Percentiles rank a stretch among this genome's conserved stretches.
Evolutionary conservation across 225 moss, liverwort and hornwort genomes (phyloP).

Genomic region (Asterella californica): DNA sequence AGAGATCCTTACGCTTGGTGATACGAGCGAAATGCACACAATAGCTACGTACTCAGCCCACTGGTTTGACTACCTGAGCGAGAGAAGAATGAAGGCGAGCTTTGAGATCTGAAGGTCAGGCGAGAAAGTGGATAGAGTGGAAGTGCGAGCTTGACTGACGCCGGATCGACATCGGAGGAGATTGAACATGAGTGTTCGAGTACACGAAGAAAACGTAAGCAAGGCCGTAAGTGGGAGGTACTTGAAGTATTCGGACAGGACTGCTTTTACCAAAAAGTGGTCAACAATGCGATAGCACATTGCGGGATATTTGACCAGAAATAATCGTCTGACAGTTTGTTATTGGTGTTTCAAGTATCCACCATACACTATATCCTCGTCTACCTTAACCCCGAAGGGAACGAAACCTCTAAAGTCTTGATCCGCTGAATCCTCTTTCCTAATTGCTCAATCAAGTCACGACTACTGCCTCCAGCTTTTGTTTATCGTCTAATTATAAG

Average conservation of each 20-base stretch:
- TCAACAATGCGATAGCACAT: constrained; percentile 24
- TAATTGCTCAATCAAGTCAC: constrained; percentile 28
- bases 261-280: constrained; percentile 25
- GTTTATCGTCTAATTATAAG: constrained; percentile 33
- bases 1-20: too few species aligned
- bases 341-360: constrained; percentile 24
- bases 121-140: background rate
- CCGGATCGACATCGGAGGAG: background rate
- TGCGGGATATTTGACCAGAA: constrained; percentile 29
- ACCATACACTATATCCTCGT: constrained; percentile 22
- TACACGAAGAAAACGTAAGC: too few species aligned
- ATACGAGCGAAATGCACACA: too few species aligned
- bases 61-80: background rate
- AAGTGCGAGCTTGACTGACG: background rate
- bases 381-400: constrained; percentile 16
- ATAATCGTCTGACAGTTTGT: constrained; percentile 33
- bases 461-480: constrained; percentile 41
- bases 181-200: too few species aligned
- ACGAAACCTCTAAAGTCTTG: background rate
- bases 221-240: background rate
- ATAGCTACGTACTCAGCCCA: too few species aligned
- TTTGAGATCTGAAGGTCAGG: too few species aligned
- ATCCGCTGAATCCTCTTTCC: constrained; percentile 15
- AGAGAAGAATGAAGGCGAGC: background rate
- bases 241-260: background rate